These are phyloP conservation scores for Ascochyta clinopodiicola DNA, from an alignment of 2,329 filamentous ascomycete genomes.

Conservation along the genomic window DNA sequence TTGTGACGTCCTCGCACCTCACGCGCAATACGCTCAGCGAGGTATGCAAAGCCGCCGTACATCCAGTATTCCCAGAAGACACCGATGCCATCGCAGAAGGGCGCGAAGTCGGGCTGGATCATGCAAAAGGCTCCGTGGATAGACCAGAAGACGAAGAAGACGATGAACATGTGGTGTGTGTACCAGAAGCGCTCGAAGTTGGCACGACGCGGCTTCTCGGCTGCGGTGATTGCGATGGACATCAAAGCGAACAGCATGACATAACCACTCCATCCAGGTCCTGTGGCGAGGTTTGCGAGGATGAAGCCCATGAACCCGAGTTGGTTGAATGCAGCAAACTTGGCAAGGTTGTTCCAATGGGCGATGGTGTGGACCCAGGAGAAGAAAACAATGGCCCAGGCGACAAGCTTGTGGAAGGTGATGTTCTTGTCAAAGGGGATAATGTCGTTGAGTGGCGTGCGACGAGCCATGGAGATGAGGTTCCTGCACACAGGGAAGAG, in stretches of 20 bases:
- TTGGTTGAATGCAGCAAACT: slow-evolving; percentile 75
- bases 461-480: slow-evolving; percentile 78
- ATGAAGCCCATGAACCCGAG: slow-evolving; percentile 81
- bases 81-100: slow-evolving; percentile 77
- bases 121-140: slow-evolving; percentile 89
- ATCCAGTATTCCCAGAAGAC: slow-evolving; percentile 93
- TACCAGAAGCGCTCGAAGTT: slow-evolving; percentile 94
- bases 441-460: slow-evolving; percentile 83
- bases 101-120: slow-evolving; percentile 83
- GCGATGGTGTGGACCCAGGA: slow-evolving; percentile 86
- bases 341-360: slow-evolving; percentile 86
- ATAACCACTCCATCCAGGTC: slow-evolving; percentile 86
- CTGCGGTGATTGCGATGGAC: slow-evolving; percentile 78
- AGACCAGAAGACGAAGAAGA: slow-evolving; percentile 93
- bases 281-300: slow-evolving; percentile 77
- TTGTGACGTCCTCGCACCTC: slow-evolving; percentile 82
- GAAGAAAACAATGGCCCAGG: slow-evolving; percentile 89
- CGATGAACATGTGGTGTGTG: slow-evolving; percentile 83
- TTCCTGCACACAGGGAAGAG: slow-evolving; percentile 84
- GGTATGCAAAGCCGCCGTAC: slow-evolving; percentile 80
- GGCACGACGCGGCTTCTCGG: slow-evolving; percentile 77
- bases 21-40: slow-evolving; percentile 78
- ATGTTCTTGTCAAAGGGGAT: slow-evolving; percentile 91
- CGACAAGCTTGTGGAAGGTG: slow-evolving; percentile 83
- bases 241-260: slow-evolving; percentile 81